A percentile compares a stretch with the other conserved stretches of the same genome.
Conservation (phyloP, 2,329 filamentous ascomycete genomes). For the Leptoxyphium fumago region DNA sequence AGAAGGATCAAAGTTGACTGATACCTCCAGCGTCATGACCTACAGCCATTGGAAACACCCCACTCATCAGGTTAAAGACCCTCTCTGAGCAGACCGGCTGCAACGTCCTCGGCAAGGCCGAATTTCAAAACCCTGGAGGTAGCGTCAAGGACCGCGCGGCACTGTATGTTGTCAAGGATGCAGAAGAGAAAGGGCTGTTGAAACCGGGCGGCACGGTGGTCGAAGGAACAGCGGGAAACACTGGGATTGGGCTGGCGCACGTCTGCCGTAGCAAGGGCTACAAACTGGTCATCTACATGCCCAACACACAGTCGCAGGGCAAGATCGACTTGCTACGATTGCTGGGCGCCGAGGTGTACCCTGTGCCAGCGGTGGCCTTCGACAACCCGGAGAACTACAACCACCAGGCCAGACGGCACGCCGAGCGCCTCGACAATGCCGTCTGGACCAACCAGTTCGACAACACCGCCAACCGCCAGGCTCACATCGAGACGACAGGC, state of each 20-base stretch:
- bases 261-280: slow-evolving; percentile 88
- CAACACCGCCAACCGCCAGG: slow-evolving; percentile 82
- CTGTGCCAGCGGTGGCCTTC: slow-evolving; percentile 88
- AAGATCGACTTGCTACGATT: slow-evolving; percentile 89
- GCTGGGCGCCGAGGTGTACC: slow-evolving; percentile 87
- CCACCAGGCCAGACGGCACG: slow-evolving; percentile 82
- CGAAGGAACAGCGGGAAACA: slow-evolving; percentile 95
- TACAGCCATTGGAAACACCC: slow-evolving; percentile 90
- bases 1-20: slow-evolving; percentile 7
- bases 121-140: slow-evolving; percentile 97
- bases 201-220: slow-evolving; percentile 83
- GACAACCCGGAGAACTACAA: slow-evolving; percentile 97
- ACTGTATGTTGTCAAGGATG: slow-evolving; percentile 83
- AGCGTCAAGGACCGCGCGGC: slow-evolving; percentile 94
- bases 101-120: slow-evolving; percentile 88
- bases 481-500: slow-evolving; percentile 91
- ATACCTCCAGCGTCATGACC: slow-evolving; percentile 4
- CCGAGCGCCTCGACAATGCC: slow-evolving; percentile 70
- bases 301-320: slow-evolving; percentile 93
- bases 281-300: slow-evolving; percentile 98
- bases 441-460: slow-evolving; percentile 99
- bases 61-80: slow-evolving; percentile 75
- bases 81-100: slow-evolving; percentile 86
- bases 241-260: slow-evolving; percentile 91
- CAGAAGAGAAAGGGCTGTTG: slow-evolving; percentile 74